A percentile compares a stretch with the other conserved stretches of the same genome.
phyloP scores from a whole-genome alignment of 331 rosid genomes.

The Quercus tomentella region DNA sequence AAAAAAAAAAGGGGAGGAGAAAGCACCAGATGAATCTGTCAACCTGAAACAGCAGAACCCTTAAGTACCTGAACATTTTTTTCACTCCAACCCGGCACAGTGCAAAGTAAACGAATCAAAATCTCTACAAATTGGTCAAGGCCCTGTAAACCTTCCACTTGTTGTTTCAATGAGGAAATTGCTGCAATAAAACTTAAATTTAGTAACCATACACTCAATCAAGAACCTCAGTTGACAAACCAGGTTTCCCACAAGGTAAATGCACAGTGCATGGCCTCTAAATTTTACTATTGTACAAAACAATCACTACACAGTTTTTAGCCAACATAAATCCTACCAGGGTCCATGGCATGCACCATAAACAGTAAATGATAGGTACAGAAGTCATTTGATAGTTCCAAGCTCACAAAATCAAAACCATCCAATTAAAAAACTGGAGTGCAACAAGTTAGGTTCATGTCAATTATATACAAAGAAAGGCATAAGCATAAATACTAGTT shows the following conservation, averaged over 20 bases:
- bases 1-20: neutral
- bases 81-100: constrained; percentile 96
- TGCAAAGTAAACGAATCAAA: constrained; percentile 73
- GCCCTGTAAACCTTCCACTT: constrained; percentile 71
- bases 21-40: neutral
- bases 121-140: constrained; percentile 66
- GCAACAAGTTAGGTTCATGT: neutral
- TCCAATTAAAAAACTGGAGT: no score
- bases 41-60: constrained; percentile 11
- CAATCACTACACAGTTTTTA: neutral
- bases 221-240: neutral
- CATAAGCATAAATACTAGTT: neutral
- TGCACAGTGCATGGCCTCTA: neutral
- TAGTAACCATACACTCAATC: constrained; percentile 10
- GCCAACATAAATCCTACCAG: neutral
- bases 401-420: neutral
- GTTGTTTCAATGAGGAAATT: constrained; percentile 77
- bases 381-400: neutral
- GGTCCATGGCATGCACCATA: neutral
- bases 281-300: neutral
- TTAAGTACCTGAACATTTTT: constrained; percentile 91
- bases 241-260: neutral
- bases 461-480: neutral
- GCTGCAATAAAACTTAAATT: constrained; percentile 54
- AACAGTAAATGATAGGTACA: neutral